Base-by-base conservation (phyloP, 148 eudicot species). In the Agrostemma githago region DNA sequence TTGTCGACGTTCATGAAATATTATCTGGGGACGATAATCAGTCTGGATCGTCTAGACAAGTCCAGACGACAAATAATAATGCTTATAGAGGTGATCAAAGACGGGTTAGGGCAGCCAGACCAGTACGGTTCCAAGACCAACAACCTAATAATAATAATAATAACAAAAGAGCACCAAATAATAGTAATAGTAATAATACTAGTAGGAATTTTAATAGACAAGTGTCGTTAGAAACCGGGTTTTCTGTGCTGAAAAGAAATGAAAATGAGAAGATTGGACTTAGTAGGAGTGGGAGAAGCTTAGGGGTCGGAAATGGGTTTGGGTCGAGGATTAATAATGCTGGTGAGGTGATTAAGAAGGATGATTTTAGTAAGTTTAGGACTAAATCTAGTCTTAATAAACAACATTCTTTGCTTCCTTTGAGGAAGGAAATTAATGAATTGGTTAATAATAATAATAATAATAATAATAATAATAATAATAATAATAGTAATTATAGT, bases 221-320 rank as follows among this genome's bases (percentile, higher is more conserved):
- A 76, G 97, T 95, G 5, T 95, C 98, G 0, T 76, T 95, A n/a
- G 98, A 92, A 77, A 95, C 98, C 8, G 98, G 97, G 0, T 92
- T 95, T 69, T 86, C 98, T 5, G 91, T 82, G 46, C 83, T 95
- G 2, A 92, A 75, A 63, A 85, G 78, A 42, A 90, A 82, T 37
- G 73, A 80, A 3, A 82, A 82, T 21, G 91, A 84, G n/a, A 77
- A 73, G 8, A 65, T 70, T 58, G 75, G 82, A 4, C 86, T 95
- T 58, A 46, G 75, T 6, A 88, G 98, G 65, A 92, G 93, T 80
- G 98, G 98, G 4, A 88, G 82, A 60, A 95, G 98, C 75, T 86
- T 95, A 17, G 96, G 93, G 78, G 93, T 0, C 54, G 54, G n/a
- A n/a, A n/a, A n/a, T n/a, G n/a, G 86, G 37, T 74, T 85, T 39